Percentiles rank a stretch among this genome's conserved stretches.
Conservation (phyloP, 306 rosid species). For the Ammopiptanthus mongolicus region DNA sequence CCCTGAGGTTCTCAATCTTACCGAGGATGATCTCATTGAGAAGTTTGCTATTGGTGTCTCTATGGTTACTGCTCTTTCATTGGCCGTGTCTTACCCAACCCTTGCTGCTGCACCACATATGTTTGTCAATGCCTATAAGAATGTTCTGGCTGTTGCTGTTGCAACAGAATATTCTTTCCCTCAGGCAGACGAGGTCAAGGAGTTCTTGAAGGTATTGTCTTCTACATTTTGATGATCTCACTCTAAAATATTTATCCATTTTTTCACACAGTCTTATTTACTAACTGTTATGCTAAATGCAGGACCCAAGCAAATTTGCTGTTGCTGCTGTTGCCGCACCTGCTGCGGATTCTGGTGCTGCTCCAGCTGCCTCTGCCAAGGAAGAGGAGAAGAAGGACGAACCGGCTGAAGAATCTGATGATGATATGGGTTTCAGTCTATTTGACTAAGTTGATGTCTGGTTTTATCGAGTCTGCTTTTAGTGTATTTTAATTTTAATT, state of each 20-base stretch:
- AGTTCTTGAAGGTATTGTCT: slow-evolving; percentile 54
- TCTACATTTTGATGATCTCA: not conserved
- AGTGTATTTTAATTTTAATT: not conserved
- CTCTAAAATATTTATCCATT: too few relatives aligned
- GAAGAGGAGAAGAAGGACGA: slow-evolving; percentile 68
- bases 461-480: not conserved
- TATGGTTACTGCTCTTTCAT: slow-evolving; percentile 62
- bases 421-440: slow-evolving; percentile 31
- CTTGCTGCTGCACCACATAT: slow-evolving; percentile 89
- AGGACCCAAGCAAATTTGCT: slow-evolving; percentile 60
- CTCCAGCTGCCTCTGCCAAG: slow-evolving; percentile 44
- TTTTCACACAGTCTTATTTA: not conserved
- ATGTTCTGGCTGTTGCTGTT: slow-evolving; percentile 58
- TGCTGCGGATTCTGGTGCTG: slow-evolving; percentile 17
- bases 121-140: slow-evolving; percentile 77
- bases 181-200: slow-evolving; percentile 76
- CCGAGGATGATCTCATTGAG: slow-evolving; percentile 69
- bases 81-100: slow-evolving; percentile 79
- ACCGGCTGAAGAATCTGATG: slow-evolving; percentile 51
- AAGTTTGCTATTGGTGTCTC: slow-evolving; percentile 79
- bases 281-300: not conserved
- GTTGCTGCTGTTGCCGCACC: slow-evolving; percentile 34
- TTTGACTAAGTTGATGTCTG: slow-evolving; percentile 15
- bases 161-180: slow-evolving; percentile 66
- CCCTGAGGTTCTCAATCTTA: slow-evolving; percentile 86